Evolutionary conservation across 2,329 filamentous ascomycete species (phyloP), one percentile per base, ranked within the genome.

Genomic region (Arthrinium puccinioides): DNA sequence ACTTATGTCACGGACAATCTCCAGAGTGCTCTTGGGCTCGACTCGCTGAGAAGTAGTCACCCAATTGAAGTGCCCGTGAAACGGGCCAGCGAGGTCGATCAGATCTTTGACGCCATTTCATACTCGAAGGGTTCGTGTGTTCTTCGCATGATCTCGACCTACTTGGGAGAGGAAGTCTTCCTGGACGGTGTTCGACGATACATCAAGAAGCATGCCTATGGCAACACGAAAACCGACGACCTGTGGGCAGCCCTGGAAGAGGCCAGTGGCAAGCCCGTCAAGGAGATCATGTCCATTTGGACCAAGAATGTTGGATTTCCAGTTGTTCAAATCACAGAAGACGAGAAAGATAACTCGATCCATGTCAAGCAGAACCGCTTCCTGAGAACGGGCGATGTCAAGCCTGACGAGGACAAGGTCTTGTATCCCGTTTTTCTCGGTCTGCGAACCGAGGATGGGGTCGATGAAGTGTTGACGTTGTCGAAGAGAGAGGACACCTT

Each of bases 71-170:
- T 96, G 1, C 90, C 90, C 2, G 88, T 97, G 45, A 94, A 95
- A 73, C 82, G 85, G 41, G 89, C 89, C 20, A 88, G 94, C 50
- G 88, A 97, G 63, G 89, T 97, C 60, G 95, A 95, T 64, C 89
- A 97, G 66, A 97, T 97, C 50, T 97, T 97, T 52, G 90, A 97
- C 57, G 87, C 88, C 44, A 97, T 97, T 48, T 96, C 90, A 1
- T 97, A 97, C 65, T 89, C 87, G 39, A 97, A 97, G 69, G 90
- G 90, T 14, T 96, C 89, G 9, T 94, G 88, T 51, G 89, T 97
- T 23, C 73, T 97, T 43, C 85, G 90, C 56, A 97, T 97, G 90
- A 89, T 97, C 48, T 95, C 90, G 15, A 94, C 88, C 48, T 94
- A 94, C 54, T 71, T 97, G 18, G 90, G 90, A 35, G 90, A 97